A percentile compares a stretch with the other conserved stretches of the same genome.
Evolutionary conservation across 805 yeast species (phyloP).

Genomic region (Yarrowia sp.): DNA sequence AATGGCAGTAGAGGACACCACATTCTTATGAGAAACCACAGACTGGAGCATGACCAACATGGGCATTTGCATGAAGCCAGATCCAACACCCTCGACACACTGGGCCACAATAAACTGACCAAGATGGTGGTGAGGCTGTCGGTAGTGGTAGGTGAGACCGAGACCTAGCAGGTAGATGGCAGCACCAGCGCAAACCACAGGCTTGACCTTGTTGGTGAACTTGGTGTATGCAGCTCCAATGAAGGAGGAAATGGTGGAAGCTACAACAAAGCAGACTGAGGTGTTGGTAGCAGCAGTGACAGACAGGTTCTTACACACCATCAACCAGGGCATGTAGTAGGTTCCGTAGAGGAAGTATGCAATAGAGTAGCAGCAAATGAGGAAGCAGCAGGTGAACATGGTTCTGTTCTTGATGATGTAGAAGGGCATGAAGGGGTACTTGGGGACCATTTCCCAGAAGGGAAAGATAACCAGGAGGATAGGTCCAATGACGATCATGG

Average conservation of each 20-base stretch:
- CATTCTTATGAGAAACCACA: slow-evolving; percentile 64
- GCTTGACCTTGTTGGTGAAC: slow-evolving; percentile 60
- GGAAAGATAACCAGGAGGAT: slow-evolving; percentile 64
- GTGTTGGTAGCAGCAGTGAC: slow-evolving; percentile 39
- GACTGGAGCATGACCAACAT: slow-evolving; percentile 67
- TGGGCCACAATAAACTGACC: slow-evolving; percentile 70
- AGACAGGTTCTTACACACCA: slow-evolving; percentile 36
- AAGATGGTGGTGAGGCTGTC: slow-evolving; percentile 59
- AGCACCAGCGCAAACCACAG: slow-evolving; percentile 66
- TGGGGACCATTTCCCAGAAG: slow-evolving; percentile 51
- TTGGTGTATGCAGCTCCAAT: slow-evolving; percentile 15
- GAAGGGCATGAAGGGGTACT: slow-evolving; percentile 72
- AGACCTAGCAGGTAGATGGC: slow-evolving; percentile 64
- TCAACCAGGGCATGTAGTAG: slow-evolving; percentile 39
- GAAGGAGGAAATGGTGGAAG: slow-evolving; percentile 29
- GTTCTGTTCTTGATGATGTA: slow-evolving; percentile 66
- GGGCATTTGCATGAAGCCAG: slow-evolving; percentile 72
- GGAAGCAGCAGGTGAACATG: slow-evolving; percentile 17
- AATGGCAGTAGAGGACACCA: slow-evolving; percentile 67
- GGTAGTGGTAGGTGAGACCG: slow-evolving; percentile 64
- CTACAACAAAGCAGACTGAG: slow-evolving; percentile 22
- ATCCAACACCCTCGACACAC: slow-evolving; percentile 72
- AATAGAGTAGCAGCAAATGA: slow-evolving; percentile 46
- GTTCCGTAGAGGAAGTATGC: slow-evolving; percentile 42
- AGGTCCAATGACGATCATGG: slow-evolving; percentile 72